Base-by-base conservation (phyloP, 176 grass and related monocot genomes). In the Oryza brachyantha region DNA sequence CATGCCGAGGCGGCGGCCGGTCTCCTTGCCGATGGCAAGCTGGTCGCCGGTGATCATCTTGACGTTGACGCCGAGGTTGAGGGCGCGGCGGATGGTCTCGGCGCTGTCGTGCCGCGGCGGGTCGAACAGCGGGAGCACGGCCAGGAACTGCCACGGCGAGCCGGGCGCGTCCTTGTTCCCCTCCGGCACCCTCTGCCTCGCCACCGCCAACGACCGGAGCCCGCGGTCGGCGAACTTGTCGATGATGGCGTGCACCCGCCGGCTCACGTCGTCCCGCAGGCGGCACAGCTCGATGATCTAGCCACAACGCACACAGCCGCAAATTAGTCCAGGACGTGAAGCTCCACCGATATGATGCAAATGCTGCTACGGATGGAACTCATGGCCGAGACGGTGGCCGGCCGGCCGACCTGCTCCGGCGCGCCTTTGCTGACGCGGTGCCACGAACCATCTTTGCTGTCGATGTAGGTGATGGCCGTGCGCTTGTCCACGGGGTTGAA, bases 21-120 rank as follows among this genome's bases (percentile, higher is more conserved):
- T 97, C 84, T 97, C 94, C 86, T 93, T 97, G 43, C 87, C 94
- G 59, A 97, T 97, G 27, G 94, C 85, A 2, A 97, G 82, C 71
- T 97, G 94, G 68, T 97, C 91, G 2, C 91, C 91, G 0, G 91
- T 97, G 74, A 97, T 97, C 94, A 97, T 97, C 86, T 97, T 97
- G 5, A 97, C 94, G 77, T 97, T 97, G 9, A 97, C 89, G 65
- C 91, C 91, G 1, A 97, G 91, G 27, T 88, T 48, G 3, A 97
- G 94, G 39, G 94, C 94, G 0, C 63, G 85, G 0, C 61, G 66
- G 76, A 97, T 94, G 7, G 94, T 97, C 71, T 94, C 87, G 0
- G 82, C 82, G 26, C 94, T 97, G 75, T 97, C 94, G 35, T 90
- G 87, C 39, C 94, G 39, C 28, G 94, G 94, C 7, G 91, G 94